Conservation (phyloP, 2,329 filamentous ascomycete genomes). For the Ophiocordyceps sinensis region DNA sequence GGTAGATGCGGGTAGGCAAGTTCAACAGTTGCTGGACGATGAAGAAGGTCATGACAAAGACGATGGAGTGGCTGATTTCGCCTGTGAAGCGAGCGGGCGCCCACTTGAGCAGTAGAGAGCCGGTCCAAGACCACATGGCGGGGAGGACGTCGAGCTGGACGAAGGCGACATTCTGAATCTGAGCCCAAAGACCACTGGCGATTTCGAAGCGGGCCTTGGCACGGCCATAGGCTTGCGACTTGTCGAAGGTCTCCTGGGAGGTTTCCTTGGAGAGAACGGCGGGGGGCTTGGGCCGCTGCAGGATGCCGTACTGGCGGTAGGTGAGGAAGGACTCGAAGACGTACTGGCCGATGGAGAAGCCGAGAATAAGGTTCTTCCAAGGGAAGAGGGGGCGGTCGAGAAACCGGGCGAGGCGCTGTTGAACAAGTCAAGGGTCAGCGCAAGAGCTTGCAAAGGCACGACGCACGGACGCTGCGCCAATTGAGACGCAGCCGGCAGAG, state of each 20-base stretch:
- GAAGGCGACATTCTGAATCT: slow-evolving; percentile 77
- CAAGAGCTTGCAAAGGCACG: neutral
- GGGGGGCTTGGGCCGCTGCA: slow-evolving; percentile 66
- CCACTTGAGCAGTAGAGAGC: slow-evolving; percentile 57
- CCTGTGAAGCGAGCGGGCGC: slow-evolving; percentile 69
- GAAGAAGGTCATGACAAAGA: slow-evolving; percentile 82
- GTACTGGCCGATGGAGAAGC: slow-evolving; percentile 87
- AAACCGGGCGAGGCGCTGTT: slow-evolving; percentile 59
- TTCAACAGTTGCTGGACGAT: slow-evolving; percentile 66
- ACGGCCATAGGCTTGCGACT: slow-evolving; percentile 89
- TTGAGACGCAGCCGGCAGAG: no score
- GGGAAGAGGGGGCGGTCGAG: slow-evolving; percentile 89
- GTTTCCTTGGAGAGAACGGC: slow-evolving; percentile 83
- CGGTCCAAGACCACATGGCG: slow-evolving; percentile 75
- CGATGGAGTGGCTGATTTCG: slow-evolving; percentile 84
- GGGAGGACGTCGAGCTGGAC: slow-evolving; percentile 87
- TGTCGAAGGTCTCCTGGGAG: slow-evolving; percentile 80
- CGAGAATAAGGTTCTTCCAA: slow-evolving; percentile 92
- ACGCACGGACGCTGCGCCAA: neutral
- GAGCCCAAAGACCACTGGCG: slow-evolving; percentile 65
- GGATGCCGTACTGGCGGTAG: slow-evolving; percentile 75
- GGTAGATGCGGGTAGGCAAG: slow-evolving; percentile 74
- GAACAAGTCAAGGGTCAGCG: neutral
- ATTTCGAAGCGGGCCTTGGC: slow-evolving; percentile 88
- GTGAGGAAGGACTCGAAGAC: slow-evolving; percentile 82